Conservation (phyloP, 2,329 filamentous ascomycete genomes). For the Phialocephala sp. region DNA sequence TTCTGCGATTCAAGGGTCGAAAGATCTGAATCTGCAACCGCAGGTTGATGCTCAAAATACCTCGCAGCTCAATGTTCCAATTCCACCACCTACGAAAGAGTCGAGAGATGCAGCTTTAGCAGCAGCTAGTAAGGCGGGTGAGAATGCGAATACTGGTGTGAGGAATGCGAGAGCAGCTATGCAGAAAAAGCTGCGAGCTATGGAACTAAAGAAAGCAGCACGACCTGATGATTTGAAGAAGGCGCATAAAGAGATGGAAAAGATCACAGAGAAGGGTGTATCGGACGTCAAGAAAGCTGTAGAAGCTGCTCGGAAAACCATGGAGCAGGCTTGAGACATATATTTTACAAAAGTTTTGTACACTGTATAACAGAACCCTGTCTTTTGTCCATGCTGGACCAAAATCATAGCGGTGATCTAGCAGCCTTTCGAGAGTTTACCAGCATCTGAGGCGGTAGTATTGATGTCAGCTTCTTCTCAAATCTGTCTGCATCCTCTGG, state of each 20-base stretch:
- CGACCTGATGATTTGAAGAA: constrained; percentile 47
- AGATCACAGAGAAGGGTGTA: constrained; percentile 44
- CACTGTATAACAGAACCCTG: constrained; percentile 20
- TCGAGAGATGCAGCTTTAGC: constrained; percentile 48
- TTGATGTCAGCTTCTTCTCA: constrained; percentile 37
- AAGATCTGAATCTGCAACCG: constrained; percentile 54
- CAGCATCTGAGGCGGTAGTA: constrained; percentile 33
- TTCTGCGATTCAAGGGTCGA: constrained; percentile 56
- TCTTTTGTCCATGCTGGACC: constrained; percentile 18
- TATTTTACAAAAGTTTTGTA: constrained; percentile 31
- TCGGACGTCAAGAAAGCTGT: constrained; percentile 45
- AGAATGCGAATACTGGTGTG: constrained; percentile 39
- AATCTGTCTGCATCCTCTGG: constrained; percentile 37
- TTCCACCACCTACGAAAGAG: constrained; percentile 63
- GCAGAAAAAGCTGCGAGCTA: constrained; percentile 45
- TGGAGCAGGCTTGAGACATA: constrained; percentile 34
- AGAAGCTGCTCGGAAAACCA: constrained; percentile 45
- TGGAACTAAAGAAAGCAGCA: constrained; percentile 43
- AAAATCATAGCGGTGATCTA: constrained; percentile 24
- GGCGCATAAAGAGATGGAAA: constrained; percentile 47
- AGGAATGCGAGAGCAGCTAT: constrained; percentile 43
- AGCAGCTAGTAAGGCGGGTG: constrained; percentile 42
- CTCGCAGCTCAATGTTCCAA: constrained; percentile 57
- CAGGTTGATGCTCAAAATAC: constrained; percentile 53
- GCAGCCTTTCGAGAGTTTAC: constrained; percentile 14